Evolutionary conservation across 306 rosid genomes (phyloP), one percentile per base, ranked within the genome.

Genomic region (Cucumis melo): DNA sequence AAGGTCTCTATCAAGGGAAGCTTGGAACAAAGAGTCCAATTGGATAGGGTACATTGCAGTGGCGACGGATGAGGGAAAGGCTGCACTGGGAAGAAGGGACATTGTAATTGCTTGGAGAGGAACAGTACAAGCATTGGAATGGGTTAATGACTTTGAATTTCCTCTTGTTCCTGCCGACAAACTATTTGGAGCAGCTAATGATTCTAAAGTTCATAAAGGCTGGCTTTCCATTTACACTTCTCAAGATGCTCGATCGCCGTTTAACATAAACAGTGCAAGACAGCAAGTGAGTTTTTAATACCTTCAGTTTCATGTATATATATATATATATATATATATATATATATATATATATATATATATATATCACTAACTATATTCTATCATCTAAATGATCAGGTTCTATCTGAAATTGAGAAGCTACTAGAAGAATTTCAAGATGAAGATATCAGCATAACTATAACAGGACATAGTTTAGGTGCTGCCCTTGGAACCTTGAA

Each of bases 71-170:
- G 95, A 90, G 73, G 95, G 91, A 48, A 89, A 80, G 80, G 79
- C 58, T 6, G 81, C 34, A 79, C 57, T 91, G 27, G 98, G 97
- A 10, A 87, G 98, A 80, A 88, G 97, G 74, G 97, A 91, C 77
- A 91, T 93, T 76, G 94, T 91, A 29, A 65, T 91, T 78, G 90
- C 93, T 23, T 94, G 96, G 97, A 85, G 99, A 74, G 98, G 99
- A 17, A 90, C 97, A 0, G 68, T 92, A 0, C 82, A 71, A 65
- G 81, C 87, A 0, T 63, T 89, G 79, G 99, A 92, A 53, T 90
- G 98, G 96, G 70, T 83, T 19, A 73, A 85, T 29, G 87, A 90
- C 71, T 79, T 90, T 1, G 66, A 87, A 21, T 84, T 92, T 24
- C 11, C 16, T 27, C 16, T 73, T 82, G 88, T 80, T 50, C 76